Base-by-base conservation (phyloP, 2,329 filamentous ascomycete species). In the Sarocladium strictum region DNA sequence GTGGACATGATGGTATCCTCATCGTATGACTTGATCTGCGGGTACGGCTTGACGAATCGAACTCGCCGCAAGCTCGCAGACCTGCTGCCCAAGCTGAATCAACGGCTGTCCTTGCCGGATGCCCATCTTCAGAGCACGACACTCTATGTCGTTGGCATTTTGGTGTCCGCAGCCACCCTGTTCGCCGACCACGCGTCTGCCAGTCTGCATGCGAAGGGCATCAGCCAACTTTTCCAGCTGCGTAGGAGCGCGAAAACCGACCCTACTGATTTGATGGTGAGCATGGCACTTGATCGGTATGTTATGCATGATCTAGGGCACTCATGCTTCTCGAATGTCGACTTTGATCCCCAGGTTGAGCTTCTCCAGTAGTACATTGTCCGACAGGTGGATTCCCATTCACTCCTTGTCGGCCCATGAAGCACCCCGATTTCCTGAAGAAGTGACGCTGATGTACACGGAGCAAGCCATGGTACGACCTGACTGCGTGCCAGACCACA, bases 71-170 rank as follows among this genome's bases (percentile, higher is more conserved):
- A 47, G 21, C 38, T 54, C 7, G 21, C 14, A 9, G 33, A 26
- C 6, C 24, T 47, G 11, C 26, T 54, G 19, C 53, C 53, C 11
- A 17, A 47, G 19, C 29, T 49, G 7, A 43, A 49, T 26, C 7
- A 11, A 17, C n/a, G 53, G 37, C 40, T 54, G 11, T 23, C 23
- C 9, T 15, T 19, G 17, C 37, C 38, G 11, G 15, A 43, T 24
- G 17, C 38, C 14, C 27, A 45, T n/a, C 26, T 23, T n/a, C 27
- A 32, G 10, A 24, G 29, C 15, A 7, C 35, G 24, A 12, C 29
- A 14, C 41, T 54, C n/a, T 54, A 33, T 29, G 53, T 47, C 24
- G 40, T 54, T 7, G 53, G 53, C 17, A 43, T 54, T 19, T 21
- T 54, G 26, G 53, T 29, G n/a, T 43, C 53, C 14, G n/a, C 35